Conservation (phyloP, 169 alveolate genomes). For the Babesia bovis region DNA sequence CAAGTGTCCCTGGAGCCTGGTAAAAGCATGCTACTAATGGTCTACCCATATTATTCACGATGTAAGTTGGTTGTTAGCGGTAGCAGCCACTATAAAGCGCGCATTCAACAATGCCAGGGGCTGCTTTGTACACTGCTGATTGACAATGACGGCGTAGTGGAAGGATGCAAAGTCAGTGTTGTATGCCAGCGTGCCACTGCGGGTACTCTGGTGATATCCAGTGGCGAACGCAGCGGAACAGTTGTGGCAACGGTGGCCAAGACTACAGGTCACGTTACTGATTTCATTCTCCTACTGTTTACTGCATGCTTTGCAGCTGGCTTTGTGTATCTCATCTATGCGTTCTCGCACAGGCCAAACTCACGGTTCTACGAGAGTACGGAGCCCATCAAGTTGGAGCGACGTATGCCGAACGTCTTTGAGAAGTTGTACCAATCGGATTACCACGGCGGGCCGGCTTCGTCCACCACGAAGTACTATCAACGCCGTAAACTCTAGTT, state of each 20-base stretch:
- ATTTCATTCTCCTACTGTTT: conserved; percentile 14
- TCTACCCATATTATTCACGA: conserved; percentile 24
- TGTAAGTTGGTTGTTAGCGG: conserved; percentile 15
- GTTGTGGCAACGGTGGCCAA: background rate
- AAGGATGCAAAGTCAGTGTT: conserved; percentile 5
- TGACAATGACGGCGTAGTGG: conserved; percentile 37
- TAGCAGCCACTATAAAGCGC: conserved; percentile 9
- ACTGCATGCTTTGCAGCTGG: conserved; percentile 13
- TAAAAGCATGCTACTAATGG: conserved; percentile 5
- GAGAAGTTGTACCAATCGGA: conserved; percentile 52
- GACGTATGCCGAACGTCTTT: conserved; percentile 57
- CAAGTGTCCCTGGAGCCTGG: conserved; percentile 24
- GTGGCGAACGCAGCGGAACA: background rate
- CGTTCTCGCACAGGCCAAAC: conserved; percentile 22
- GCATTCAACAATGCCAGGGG: conserved; percentile 22
- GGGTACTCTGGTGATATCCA: conserved; percentile 10
- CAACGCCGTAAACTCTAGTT: conserved; percentile 24
- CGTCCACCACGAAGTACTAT: conserved; percentile 25
- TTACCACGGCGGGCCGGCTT: conserved; percentile 21
- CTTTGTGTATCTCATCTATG: conserved; percentile 43
- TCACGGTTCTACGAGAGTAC: conserved; percentile 49
- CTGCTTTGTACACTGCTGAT: conserved; percentile 18
- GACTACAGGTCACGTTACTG: background rate
- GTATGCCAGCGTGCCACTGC: conserved; percentile 21
- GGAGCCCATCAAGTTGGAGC: conserved; percentile 63